Evolutionary conservation across 2,329 filamentous ascomycete species (phyloP), one percentile per base, ranked within the genome.

Genomic region (Trichoderma sp.): DNA sequence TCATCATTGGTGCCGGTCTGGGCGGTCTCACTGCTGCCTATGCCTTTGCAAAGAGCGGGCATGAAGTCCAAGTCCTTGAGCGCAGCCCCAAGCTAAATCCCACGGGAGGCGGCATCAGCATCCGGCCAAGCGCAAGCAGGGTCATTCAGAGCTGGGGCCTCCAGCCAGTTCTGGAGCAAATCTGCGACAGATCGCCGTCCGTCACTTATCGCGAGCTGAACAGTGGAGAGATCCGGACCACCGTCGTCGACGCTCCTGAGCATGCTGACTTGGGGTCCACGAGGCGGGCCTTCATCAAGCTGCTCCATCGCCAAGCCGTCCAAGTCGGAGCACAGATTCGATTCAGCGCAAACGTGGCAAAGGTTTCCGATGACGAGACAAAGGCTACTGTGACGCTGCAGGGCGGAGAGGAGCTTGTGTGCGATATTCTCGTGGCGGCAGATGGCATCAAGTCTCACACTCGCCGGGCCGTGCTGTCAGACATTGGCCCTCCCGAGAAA

Each of bases 1-100:
- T 73, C 61, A 70, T 73, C 35, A 67, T 73, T 25, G 72, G 72
- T 12, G 71, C 70, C 10, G 72, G 72, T 15, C 57, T 73, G 0
- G 72, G 70, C 27, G 72, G 72, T 10, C 69, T 73, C n/a, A 72
- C 67, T 37, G 71, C 72, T 5, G 71, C 71, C 2, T 42, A 68
- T 13, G 67, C 70, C 9, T 52, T 73, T 34, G 69, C 70, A 2
- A 56, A 45, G 15, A 69, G 66, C 19, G 69, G 71, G 5, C 70
- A 73, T 52, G 25, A 66, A 2, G 69, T 73, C 4, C 32, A 58
- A 15, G 70, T 73, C 29, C 52, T 73, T 17, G 72, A 73, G 64
- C 70, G 70, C 34, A 70, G 63, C n/a, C 59, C 64, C 3, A 56
- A 60, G 22, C 67, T 70, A 4, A 64, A 52, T 2, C 61, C 72